Percentiles rank a stretch among this genome's conserved stretches.
These are phyloP conservation scores for Teratosphaeria nubilosa DNA, from an alignment of 2,329 filamentous ascomycete species.

Conservation along the genomic window DNA sequence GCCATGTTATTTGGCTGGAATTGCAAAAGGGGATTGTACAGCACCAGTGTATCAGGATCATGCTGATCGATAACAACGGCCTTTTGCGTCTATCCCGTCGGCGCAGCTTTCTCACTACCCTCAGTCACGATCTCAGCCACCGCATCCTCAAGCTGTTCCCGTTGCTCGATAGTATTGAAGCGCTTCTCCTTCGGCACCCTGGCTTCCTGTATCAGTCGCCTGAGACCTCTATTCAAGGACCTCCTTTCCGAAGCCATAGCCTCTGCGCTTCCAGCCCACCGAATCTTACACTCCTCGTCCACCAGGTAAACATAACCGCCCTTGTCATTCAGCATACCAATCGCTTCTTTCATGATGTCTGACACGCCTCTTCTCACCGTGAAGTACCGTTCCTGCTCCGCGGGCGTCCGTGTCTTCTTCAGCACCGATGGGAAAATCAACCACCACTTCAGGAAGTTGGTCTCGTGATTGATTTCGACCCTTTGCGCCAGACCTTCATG, in stretches of 20 bases:
- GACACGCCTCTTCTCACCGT: conserved; percentile 48
- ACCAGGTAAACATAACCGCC: conserved; percentile 91
- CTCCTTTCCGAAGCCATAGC: conserved; percentile 57
- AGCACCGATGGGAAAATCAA: conserved; percentile 46
- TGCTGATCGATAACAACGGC: not conserved
- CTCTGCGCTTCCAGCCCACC: conserved; percentile 80
- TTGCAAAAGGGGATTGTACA: not conserved
- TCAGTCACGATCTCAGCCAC: conserved; percentile 5
- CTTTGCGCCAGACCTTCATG: conserved; percentile 53
- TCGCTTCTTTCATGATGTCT: conserved; percentile 47
- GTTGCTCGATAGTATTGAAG: conserved; percentile 24
- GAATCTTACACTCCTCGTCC: conserved; percentile 76
- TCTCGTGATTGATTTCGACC: conserved; percentile 81
- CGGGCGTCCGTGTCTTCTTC: conserved; percentile 35
- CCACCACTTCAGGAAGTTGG: conserved; percentile 57
- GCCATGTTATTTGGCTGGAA: not conserved
- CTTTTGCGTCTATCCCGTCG: not conserved
- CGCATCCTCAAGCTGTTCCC: conserved; percentile 30
- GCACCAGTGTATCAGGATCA: not conserved
- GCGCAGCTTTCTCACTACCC: not conserved
- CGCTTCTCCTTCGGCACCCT: conserved; percentile 28
- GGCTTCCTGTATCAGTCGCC: conserved; percentile 50
- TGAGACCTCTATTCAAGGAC: conserved; percentile 54
- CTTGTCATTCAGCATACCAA: conserved; percentile 72
- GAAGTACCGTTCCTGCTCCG: conserved; percentile 50